phyloP scores from a whole-genome alignment of 176 grass and related monocot species.

The Aegilops umbellulata region DNA sequence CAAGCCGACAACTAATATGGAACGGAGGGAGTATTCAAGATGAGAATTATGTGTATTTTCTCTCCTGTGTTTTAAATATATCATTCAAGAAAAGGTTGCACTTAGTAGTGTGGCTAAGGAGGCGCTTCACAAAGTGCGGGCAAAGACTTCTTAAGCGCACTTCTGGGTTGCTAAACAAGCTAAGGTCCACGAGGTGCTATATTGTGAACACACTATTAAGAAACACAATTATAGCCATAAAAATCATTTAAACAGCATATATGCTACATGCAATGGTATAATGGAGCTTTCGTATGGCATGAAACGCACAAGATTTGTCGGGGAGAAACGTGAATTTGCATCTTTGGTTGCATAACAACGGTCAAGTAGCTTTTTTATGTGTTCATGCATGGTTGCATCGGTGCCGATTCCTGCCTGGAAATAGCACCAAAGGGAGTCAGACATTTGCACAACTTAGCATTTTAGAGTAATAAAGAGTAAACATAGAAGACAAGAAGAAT shows the following conservation, averaged over 20 bases:
- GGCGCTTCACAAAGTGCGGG: not conserved
- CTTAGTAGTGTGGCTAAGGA: not conserved
- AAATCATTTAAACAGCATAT: not conserved
- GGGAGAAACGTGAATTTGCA: conserved; percentile 82
- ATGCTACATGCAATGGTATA: not conserved
- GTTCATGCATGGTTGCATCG: conserved; percentile 98
- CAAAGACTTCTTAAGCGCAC: not conserved
- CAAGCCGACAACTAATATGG: no score
- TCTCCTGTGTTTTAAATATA: not conserved
- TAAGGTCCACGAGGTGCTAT: not conserved
- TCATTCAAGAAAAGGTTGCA: not conserved
- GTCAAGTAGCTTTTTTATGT: conserved; percentile 98
- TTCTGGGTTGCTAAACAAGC: conserved; percentile 17
- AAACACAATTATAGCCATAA: conserved; percentile 3
- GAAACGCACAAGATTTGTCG: conserved; percentile 80
- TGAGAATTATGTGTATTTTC: not conserved
- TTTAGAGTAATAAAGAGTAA: conserved; percentile 22
- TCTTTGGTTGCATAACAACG: conserved; percentile 94
- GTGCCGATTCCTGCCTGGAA: conserved; percentile 97
- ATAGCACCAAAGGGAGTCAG: conserved; percentile 31
- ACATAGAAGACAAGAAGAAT: conserved; percentile 21
- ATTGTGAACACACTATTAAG: not conserved
- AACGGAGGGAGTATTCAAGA: not conserved
- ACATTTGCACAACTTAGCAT: conserved; percentile 12
- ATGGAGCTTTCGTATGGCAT: conserved; percentile 18